Percentiles rank a stretch among this genome's conserved stretches.
These are phyloP conservation scores for Lotmaria passim DNA, from an alignment of 208 protist species.

Conservation along the genomic window DNA sequence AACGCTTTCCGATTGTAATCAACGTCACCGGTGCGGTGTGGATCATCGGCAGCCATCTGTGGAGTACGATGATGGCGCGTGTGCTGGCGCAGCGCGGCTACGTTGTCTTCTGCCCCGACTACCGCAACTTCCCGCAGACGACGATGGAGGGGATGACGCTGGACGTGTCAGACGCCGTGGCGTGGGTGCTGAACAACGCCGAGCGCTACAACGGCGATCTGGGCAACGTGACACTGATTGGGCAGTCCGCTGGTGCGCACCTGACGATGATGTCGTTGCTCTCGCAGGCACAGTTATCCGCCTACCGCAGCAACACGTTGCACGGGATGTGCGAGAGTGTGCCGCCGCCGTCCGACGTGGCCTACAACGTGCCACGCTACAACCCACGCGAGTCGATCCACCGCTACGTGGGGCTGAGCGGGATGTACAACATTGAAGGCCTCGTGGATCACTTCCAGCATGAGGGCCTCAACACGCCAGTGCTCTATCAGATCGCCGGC, in stretches of 20 bases:
- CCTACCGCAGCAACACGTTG: conserved; percentile 44
- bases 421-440: conserved; percentile 81
- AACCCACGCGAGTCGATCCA: conserved; percentile 84
- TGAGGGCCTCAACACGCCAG: conserved; percentile 62
- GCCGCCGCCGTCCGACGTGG: conserved; percentile 43
- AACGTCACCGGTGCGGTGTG: conserved; percentile 76
- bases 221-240: conserved; percentile 74
- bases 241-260: conserved; percentile 86
- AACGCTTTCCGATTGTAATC: conserved; percentile 84
- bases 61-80: conserved; percentile 80
- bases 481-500: conserved; percentile 73
- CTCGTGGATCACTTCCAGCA: conserved; percentile 69
- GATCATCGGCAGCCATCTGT: conserved; percentile 89
- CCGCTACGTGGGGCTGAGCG: conserved; percentile 83
- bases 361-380: conserved; percentile 87
- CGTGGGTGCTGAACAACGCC: conserved; percentile 86
- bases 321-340: conserved; percentile 35
- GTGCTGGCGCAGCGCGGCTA: conserved; percentile 79
- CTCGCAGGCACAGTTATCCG: conserved; percentile 79
- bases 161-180: conserved; percentile 86
- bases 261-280: conserved; percentile 88
- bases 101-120: conserved; percentile 92
- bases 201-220: conserved; percentile 88
- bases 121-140: conserved; percentile 93
- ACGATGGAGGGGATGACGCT: conserved; percentile 91